A percentile compares a stretch with the other conserved stretches of the same genome.
Conservation (phyloP, 2,329 filamentous ascomycete species). For the Pseudopyricularia javanii region DNA sequence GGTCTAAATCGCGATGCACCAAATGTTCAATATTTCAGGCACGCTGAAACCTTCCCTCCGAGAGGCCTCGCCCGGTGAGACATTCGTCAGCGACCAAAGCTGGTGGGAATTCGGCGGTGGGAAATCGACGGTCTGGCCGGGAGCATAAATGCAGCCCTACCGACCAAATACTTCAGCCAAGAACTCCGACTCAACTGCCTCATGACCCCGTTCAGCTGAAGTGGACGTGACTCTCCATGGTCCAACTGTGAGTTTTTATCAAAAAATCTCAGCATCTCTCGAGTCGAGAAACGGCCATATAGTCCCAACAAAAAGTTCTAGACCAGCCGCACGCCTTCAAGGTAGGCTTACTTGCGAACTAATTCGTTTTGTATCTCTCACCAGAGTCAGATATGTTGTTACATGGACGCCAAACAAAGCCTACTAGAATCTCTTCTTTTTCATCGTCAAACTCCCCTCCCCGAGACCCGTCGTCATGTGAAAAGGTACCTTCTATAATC, state of each 20-base stretch:
- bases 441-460: not conserved
- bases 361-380: not conserved
- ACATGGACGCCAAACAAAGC: conserved; percentile 9
- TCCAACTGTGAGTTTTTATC: not conserved
- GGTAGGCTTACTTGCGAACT: not conserved
- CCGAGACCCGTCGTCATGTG: not conserved
- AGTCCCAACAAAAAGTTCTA: not conserved
- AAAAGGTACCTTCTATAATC: not conserved
- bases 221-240: not conserved
- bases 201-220: not conserved
- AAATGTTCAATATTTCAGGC: too few species aligned
- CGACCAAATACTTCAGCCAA: not conserved
- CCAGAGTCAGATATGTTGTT: conserved; percentile 6
- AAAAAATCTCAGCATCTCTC: not conserved
- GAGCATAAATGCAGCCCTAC: not conserved
- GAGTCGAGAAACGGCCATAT: not conserved
- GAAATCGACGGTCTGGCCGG: not conserved
- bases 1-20: too few species aligned
- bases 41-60: not conserved
- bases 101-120: not conserved
- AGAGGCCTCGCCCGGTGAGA: not conserved
- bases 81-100: not conserved
- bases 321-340: not conserved
- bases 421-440: conserved; percentile 3
- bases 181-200: not conserved